Percentiles rank a stretch among this genome's conserved stretches.
These are phyloP conservation scores for Myriosclerotinia duriaeana DNA, from an alignment of 2,329 filamentous ascomycete genomes.

Conservation along the genomic window DNA sequence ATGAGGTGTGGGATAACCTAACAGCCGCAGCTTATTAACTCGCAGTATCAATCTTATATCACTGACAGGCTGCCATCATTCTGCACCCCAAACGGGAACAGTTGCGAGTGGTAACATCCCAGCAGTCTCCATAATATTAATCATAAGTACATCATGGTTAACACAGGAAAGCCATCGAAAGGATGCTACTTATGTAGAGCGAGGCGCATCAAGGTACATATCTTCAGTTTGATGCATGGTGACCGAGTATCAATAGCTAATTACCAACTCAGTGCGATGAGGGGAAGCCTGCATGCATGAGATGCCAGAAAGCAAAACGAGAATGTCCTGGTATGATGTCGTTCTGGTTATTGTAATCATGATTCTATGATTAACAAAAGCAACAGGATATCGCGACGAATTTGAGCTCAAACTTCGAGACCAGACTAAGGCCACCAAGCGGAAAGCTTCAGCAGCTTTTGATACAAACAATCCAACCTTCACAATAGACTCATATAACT, in stretches of 20 bases:
- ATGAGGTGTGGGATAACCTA: not conserved
- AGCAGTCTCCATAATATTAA: not conserved
- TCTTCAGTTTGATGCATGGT: no score
- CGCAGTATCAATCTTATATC: not conserved
- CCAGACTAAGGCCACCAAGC: not conserved
- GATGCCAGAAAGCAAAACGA: slow-evolving; percentile 60
- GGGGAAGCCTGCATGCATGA: slow-evolving; percentile 60
- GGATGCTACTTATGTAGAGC: slow-evolving; percentile 26
- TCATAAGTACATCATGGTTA: slow-evolving; percentile 6
- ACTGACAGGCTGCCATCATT: not conserved
- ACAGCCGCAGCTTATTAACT: not conserved
- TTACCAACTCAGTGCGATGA: slow-evolving; percentile 58
- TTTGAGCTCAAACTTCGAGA: slow-evolving; percentile 10
- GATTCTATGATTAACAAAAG: not conserved
- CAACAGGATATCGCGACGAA: slow-evolving; percentile 13
- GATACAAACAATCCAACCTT: not conserved
- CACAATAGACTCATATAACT: not conserved
- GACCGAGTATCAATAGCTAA: not conserved
- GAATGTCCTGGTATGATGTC: slow-evolving; percentile 57
- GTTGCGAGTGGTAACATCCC: not conserved
- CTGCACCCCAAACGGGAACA: not conserved
- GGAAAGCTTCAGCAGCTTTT: not conserved
- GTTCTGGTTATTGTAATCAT: not conserved
- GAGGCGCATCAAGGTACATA: slow-evolving; percentile 26
- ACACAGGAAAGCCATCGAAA: slow-evolving; percentile 23